Evolutionary conservation across 768 basidiomycete genomes (phyloP).

Genomic region (Pulveroboletus sp.): DNA sequence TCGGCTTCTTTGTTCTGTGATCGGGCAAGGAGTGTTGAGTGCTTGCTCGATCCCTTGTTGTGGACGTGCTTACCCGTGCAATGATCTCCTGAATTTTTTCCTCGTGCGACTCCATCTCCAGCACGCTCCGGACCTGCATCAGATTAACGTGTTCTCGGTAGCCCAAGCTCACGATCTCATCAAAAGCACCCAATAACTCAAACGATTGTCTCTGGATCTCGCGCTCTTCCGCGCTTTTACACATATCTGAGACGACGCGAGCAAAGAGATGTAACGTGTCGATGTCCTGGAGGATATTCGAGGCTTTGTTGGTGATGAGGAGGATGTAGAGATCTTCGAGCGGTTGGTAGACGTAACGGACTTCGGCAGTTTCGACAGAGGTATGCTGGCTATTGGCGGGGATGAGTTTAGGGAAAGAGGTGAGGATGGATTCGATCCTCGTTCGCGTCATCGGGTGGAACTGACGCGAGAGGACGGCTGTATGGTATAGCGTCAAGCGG

Average conservation of each 20-base stretch:
- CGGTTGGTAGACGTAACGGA: slow-evolving; percentile 95
- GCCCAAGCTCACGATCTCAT: slow-evolving; percentile 91
- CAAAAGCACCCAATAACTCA: slow-evolving; percentile 91
- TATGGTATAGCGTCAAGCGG: background rate
- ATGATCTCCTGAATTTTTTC: slow-evolving; percentile 99
- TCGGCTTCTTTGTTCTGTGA: slow-evolving; percentile 95
- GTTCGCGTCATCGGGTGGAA: slow-evolving; percentile 91
- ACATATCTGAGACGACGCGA: slow-evolving; percentile 89
- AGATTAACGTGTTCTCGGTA: slow-evolving; percentile 76
- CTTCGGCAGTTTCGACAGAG: slow-evolving; percentile 92
- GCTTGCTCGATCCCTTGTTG: too few relatives aligned
- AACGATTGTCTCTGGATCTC: slow-evolving; percentile 90
- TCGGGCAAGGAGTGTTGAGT: background rate
- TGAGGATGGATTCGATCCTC: slow-evolving; percentile 90
- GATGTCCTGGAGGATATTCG: slow-evolving; percentile 98
- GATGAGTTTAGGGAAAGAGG: slow-evolving; percentile 96
- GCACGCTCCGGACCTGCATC: slow-evolving; percentile 69
- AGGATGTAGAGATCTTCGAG: slow-evolving; percentile 96
- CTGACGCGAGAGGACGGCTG: slow-evolving; percentile 94
- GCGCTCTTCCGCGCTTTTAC: slow-evolving; percentile 78
- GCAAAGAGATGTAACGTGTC: slow-evolving; percentile 93
- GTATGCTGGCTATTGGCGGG: slow-evolving; percentile 93
- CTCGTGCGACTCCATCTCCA: slow-evolving; percentile 90
- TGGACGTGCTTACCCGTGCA: slow-evolving; percentile 58
- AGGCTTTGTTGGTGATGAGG: slow-evolving; percentile 96